Conservation (phyloP, 768 basidiomycete species). For the Boletus barrowsii region DNA sequence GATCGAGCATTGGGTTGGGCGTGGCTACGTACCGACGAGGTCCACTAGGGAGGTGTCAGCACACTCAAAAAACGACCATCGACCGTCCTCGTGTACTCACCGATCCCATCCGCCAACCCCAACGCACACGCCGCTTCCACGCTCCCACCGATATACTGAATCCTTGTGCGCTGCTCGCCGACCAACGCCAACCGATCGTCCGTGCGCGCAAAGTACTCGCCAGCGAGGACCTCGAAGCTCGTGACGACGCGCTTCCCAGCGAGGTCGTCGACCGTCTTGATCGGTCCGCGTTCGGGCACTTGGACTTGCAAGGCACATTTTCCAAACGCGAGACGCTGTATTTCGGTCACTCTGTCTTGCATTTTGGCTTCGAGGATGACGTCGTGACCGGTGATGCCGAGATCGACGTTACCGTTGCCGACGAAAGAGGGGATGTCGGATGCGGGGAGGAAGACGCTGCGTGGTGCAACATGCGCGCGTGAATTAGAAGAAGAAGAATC, state of each 20-base stretch:
- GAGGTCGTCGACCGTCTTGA: constrained; percentile 74
- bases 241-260: constrained; percentile 93
- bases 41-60: constrained; percentile 57
- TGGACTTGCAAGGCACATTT: constrained; percentile 90
- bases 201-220: constrained; percentile 66
- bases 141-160: constrained; percentile 96
- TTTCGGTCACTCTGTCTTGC: constrained; percentile 71
- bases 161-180: constrained; percentile 64
- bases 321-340: constrained; percentile 85
- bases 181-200: constrained; percentile 54
- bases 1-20: background rate
- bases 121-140: constrained; percentile 98
- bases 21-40: constrained; percentile 73
- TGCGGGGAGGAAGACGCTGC: constrained; percentile 93
- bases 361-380: constrained; percentile 90
- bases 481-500: background rate
- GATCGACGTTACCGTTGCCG: constrained; percentile 92
- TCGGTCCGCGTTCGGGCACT: constrained; percentile 72
- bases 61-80: background rate
- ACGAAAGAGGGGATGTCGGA: constrained; percentile 98
- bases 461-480: background rate
- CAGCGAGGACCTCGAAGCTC: constrained; percentile 88
- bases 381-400: constrained; percentile 98
- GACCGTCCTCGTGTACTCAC: constrained; percentile 40
- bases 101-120: constrained; percentile 95